These are phyloP conservation scores for Tetrapyrgos nigripes DNA, from an alignment of 1,284 basidiomycete genomes.

Conservation along the genomic window DNA sequence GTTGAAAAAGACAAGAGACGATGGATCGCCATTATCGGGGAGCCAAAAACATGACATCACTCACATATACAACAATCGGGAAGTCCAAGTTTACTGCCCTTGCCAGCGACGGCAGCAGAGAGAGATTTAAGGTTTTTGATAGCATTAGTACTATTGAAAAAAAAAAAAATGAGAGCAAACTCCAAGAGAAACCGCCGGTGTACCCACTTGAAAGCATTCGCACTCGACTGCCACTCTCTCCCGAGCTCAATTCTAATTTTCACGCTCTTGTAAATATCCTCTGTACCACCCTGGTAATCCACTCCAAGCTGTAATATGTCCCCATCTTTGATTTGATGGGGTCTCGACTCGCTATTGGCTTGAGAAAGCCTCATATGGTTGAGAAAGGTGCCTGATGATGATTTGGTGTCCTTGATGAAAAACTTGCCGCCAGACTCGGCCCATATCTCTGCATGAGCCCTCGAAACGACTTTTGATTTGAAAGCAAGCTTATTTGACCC, in stretches of 20 bases:
- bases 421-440: slow-evolving; percentile 72
- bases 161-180: background rate
- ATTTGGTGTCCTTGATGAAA: slow-evolving; percentile 92
- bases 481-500: slow-evolving; percentile 90
- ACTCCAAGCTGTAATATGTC: slow-evolving; percentile 97
- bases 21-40: background rate
- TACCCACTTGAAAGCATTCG: slow-evolving; percentile 95
- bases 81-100: slow-evolving; percentile 42
- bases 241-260: slow-evolving; percentile 96
- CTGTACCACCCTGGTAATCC: slow-evolving; percentile 97
- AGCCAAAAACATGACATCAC: slow-evolving; percentile 31
- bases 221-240: slow-evolving; percentile 87
- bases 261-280: slow-evolving; percentile 98
- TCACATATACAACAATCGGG: slow-evolving; percentile 95
- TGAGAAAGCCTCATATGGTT: slow-evolving; percentile 87
- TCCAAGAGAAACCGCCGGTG: slow-evolving; percentile 4
- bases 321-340: slow-evolving; percentile 89
- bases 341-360: slow-evolving; percentile 83
- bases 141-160: slow-evolving; percentile 68
- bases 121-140: slow-evolving; percentile 83
- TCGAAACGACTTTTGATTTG: slow-evolving; percentile 94
- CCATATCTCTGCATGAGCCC: slow-evolving; percentile 97
- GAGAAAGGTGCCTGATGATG: slow-evolving; percentile 92
- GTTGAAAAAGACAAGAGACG: background rate
- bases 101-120: slow-evolving; percentile 46